Base-by-base conservation (phyloP, 306 rosid genomes). In the Quercus agrifolia region DNA sequence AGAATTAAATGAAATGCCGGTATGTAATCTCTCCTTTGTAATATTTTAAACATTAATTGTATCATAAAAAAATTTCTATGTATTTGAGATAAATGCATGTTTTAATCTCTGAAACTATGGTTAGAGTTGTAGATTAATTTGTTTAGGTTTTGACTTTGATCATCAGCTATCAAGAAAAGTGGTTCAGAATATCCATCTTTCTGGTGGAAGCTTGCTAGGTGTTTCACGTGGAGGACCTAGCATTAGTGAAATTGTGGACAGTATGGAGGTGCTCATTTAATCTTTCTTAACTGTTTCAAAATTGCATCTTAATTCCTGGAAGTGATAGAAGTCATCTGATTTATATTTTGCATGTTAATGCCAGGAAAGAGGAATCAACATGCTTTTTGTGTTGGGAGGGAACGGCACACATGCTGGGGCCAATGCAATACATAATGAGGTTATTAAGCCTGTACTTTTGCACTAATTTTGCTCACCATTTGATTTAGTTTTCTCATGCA, bases 391-490 rank as follows among this genome's bases (percentile, higher is more conserved):
- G 77, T 85, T 96, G 93, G 99, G 99, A 57, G 99, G 99, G 74
- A 91, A 96, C 20, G 99, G 99, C 63, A 96, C 99, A 61, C 99
- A 96, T 82, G 99, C 99, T 63, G 99, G 99, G 77, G 99, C 99
- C 25, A 86, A 96, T 77, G 98, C 92, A 59, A 90, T 96, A 79
- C 99, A 96, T 85, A 64, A 87, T 46, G 99, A 96, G 98, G 99
- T 96, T 79, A 51, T 76, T 80, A 79, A 62, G 81, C 84, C 14
- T 74, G 70, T 27, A 71, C 64, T 75, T 69, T 38, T 62, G 21
- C 23, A 77, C 61, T 23, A 79, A 46, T 57, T 77, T 17, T 61
- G 74, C 77, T 49, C 72, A 61, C 38, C 20, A 30, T 71, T 63
- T 77, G 14, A 49, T 13, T 49, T 49, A 61, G 20, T 75, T 54